Base-by-base conservation (phyloP, 441 rosid species). In the Euphorbia schlechtendalii region DNA sequence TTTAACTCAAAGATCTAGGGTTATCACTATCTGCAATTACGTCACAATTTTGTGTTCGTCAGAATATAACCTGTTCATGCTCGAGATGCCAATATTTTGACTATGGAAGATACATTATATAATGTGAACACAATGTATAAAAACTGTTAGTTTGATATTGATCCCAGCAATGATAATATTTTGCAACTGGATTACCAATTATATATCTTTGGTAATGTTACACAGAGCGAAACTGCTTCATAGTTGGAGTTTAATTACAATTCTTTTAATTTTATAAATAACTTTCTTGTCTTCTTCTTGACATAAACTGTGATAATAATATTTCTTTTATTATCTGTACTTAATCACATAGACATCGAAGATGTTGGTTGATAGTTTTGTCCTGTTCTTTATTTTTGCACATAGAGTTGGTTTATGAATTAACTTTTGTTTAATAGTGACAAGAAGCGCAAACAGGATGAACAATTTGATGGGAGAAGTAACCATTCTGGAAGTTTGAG, bases 401-500 rank as follows among this genome's bases (percentile, higher is more conserved):
- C 56, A 52, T 9, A 8, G 5, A 52, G 15, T 52, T 21, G 56
- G 56, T 52, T 27, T 56, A 9, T 38, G 7, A 25, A 20, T 38
- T 20, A 41, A 63, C 60, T 59, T 63, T 59, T 73, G 59, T 49
- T 59, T 65, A 57, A 41, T 79, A 77, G 91, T 76, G 89, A 76
- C 69, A 79, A 73, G 78, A 81, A 85, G 71, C 77, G 66, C 59
- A 76, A 76, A 83, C 87, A 72, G 75, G 84, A 74, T 68, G 78
- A 67, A 46, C 81, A 71, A 54, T 62, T 74, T 74, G 82, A 83
- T 52, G 83, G 83, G 21, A 87, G 76, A 66, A 76, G 76, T 83
- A 88, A 83, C 59, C 75, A 75, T 69, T 74, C 88, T 63, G 86
- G 81, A 77, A 84, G 80, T 76, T 40, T 80, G 73, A 89, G 76